Percentiles rank a stretch among this genome's conserved stretches.
phyloP scores from a whole-genome alignment of 371 early-diverging fungal species.

The Apophysomyces elegans region DNA sequence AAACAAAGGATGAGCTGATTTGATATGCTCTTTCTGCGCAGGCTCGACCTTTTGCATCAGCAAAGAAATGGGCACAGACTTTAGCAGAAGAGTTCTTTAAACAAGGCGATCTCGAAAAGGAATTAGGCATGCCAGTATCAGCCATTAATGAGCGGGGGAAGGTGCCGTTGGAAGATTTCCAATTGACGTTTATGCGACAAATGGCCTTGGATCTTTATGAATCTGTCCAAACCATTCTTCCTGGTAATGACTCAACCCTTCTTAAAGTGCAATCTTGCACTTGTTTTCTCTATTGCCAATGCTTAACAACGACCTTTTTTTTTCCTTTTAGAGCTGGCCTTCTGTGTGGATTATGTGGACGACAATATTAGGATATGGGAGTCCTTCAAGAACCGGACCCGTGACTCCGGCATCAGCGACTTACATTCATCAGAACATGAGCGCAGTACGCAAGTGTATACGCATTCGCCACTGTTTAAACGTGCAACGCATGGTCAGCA shows the following conservation, averaged over 20 bases:
- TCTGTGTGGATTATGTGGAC: constrained; percentile 1
- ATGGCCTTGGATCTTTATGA: constrained; percentile 69
- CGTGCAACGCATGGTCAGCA: not conserved
- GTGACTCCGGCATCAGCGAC: not conserved
- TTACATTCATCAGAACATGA: not conserved
- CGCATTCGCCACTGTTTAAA: not conserved
- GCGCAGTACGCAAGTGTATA: not conserved
- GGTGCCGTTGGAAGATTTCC: constrained; percentile 57
- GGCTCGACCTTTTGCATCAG: constrained; percentile 61
- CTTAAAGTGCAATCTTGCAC: too few species aligned
- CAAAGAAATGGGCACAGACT: constrained; percentile 54
- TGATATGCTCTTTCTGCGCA: constrained; percentile 19
- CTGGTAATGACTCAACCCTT: constrained; percentile 18
- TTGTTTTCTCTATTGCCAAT: too few species aligned
- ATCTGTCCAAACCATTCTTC: constrained; percentile 37
- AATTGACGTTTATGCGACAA: constrained; percentile 68
- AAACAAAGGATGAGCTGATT: not conserved
- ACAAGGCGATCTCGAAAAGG: constrained; percentile 66
- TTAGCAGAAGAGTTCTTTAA: constrained; percentile 61
- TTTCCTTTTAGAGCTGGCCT: not conserved
- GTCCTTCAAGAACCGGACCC: not conserved
- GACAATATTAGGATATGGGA: constrained; percentile 11
- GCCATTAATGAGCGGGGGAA: constrained; percentile 57
- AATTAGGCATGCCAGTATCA: constrained; percentile 55
- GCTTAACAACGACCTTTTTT: too few species aligned